These are phyloP conservation scores for Pythium rishiriense DNA, from an alignment of 352 stramenopile species.

Conservation along the genomic window DNA sequence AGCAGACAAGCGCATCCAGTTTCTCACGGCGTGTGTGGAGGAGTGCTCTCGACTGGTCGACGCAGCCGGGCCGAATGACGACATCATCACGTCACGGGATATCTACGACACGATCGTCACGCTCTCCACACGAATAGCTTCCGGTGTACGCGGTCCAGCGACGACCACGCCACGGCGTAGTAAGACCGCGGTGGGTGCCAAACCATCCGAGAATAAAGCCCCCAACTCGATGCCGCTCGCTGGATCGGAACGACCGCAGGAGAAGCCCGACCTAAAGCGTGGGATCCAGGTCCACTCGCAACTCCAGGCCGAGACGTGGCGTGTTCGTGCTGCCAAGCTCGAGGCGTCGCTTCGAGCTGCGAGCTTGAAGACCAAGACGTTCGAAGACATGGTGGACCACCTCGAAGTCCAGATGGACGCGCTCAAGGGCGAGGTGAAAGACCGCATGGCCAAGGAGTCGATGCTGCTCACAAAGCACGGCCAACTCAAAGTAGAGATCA, in stretches of 20 bases:
- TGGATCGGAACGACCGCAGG: not conserved
- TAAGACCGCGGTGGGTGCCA: not conserved
- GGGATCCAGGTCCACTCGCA: conserved; percentile 3
- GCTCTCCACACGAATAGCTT: conserved; percentile 27
- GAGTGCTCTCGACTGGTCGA: conserved; percentile 41
- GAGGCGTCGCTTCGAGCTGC: conserved; percentile 38
- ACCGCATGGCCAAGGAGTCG: conserved; percentile 33
- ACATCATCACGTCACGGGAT: conserved; percentile 31
- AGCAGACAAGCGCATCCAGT: conserved; percentile 44
- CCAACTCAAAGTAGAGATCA: conserved; percentile 34
- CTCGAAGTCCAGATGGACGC: conserved; percentile 43
- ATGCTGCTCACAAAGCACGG: conserved; percentile 28
- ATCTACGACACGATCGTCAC: conserved; percentile 42
- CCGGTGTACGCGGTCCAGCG: not conserved
- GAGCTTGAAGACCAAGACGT: conserved; percentile 43
- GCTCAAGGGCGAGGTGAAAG: conserved; percentile 38
- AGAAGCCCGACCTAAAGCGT: not conserved
- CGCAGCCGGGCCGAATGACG: not conserved
- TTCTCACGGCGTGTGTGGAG: conserved; percentile 43
- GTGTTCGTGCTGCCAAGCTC: conserved; percentile 34
- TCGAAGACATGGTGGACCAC: conserved; percentile 44
- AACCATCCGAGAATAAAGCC: not conserved
- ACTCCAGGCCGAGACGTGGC: conserved; percentile 31
- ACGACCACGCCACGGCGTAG: not conserved
- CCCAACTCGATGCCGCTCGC: not conserved